Conservation (phyloP, 331 rosid species). For the Pyrus hybrid region DNA sequence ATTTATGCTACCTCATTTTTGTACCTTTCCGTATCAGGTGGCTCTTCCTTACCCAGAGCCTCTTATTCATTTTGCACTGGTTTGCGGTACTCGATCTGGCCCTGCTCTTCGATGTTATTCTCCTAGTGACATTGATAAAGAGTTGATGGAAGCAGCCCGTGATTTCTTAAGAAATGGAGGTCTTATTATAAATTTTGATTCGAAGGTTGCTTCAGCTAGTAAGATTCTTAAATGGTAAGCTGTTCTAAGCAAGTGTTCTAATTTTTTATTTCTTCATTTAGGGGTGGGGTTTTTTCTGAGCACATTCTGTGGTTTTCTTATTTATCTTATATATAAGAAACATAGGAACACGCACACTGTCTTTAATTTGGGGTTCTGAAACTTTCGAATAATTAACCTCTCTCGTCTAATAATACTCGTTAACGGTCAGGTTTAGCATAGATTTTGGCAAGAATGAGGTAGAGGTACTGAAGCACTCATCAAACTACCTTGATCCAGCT, state of each 20-base stretch:
- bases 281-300: too few relatives aligned
- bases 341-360: not conserved
- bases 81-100: constrained; percentile 70
- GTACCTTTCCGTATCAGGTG: constrained; percentile 32
- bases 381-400: not conserved
- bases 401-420: not conserved
- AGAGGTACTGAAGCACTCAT: constrained; percentile 72
- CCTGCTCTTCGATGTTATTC: constrained; percentile 75
- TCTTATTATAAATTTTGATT: constrained; percentile 39
- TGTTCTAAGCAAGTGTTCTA: not conserved
- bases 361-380: not conserved
- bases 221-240: constrained; percentile 83
- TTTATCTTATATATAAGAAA: not conserved
- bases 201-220: constrained; percentile 41
- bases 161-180: constrained; percentile 66
- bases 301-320: too few relatives aligned
- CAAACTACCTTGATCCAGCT: constrained; percentile 68
- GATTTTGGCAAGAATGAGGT: constrained; percentile 85
- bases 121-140: constrained; percentile 58
- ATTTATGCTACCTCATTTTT: not conserved
- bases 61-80: constrained; percentile 78
- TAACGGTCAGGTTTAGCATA: constrained; percentile 56
- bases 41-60: constrained; percentile 87
- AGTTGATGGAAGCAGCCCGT: constrained; percentile 61
- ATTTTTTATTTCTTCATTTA: too few relatives aligned